A percentile compares a stretch with the other conserved stretches of the same genome.
Conservation (phyloP, 164 flowering plant species). For the Malania oleifera region DNA sequence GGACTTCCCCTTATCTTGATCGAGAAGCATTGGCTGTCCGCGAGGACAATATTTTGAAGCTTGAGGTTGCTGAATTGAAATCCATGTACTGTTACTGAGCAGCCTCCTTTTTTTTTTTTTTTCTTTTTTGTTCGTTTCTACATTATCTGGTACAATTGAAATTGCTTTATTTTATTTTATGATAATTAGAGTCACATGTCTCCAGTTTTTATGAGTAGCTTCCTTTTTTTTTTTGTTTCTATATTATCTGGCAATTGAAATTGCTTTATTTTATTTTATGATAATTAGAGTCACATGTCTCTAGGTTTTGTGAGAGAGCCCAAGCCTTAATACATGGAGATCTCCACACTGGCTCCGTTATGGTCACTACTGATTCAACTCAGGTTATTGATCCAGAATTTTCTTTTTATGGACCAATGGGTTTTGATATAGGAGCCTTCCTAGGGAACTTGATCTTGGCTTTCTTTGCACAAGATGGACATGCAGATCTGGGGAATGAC, state of each 20-base stretch:
- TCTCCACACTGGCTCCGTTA: conserved; percentile 91
- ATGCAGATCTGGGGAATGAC: not conserved
- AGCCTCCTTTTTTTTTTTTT: not conserved
- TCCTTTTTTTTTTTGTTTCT: not conserved
- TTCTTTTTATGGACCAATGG: conserved; percentile 94
- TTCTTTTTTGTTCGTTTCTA: too few relatives aligned
- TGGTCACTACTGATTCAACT: conserved; percentile 87
- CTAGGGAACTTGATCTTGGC: conserved; percentile 60
- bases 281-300: conserved; percentile 1
- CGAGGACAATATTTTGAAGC: conserved; percentile 67
- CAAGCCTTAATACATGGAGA: conserved; percentile 97
- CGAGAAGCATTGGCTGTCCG: conserved; percentile 72
- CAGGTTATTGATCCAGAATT: conserved; percentile 98
- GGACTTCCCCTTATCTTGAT: conserved; percentile 93
- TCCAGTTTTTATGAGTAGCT: too few relatives aligned
- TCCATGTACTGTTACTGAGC: conserved; percentile 44
- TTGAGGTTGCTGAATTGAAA: conserved; percentile 89
- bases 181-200: too few relatives aligned
- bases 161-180: too few relatives aligned
- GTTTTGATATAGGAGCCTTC: conserved; percentile 90
- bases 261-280: not conserved
- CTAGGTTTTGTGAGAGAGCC: conserved; percentile 88
- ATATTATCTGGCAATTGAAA: not conserved
- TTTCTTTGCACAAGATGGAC: conserved; percentile 5
- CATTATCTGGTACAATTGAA: not conserved